These are phyloP conservation scores for Trichoderma reesei DNA, from an alignment of 495 filamentous ascomycete species.

Conservation along the genomic window DNA sequence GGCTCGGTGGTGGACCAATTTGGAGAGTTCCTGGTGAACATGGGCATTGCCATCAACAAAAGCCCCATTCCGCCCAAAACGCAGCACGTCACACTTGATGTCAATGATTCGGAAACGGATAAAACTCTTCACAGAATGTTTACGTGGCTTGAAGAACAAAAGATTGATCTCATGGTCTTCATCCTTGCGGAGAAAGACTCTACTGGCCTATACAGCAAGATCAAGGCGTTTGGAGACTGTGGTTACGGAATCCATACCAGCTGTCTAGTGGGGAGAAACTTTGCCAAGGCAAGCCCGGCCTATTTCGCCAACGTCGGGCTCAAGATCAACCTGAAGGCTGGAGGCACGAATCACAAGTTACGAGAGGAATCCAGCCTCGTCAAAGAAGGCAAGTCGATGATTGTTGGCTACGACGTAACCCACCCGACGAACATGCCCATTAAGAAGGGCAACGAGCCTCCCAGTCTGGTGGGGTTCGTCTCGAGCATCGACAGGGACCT, in stretches of 20 bases:
- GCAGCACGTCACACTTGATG: no score
- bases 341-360: slow-evolving; percentile 66
- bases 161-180: slow-evolving; percentile 49
- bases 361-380: slow-evolving; percentile 42
- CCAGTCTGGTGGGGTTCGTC: slow-evolving; percentile 69
- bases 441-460: slow-evolving; percentile 58
- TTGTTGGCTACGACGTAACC: slow-evolving; percentile 72
- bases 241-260: slow-evolving; percentile 55
- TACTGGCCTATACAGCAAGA: slow-evolving; percentile 49
- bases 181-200: slow-evolving; percentile 43
- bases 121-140: slow-evolving; percentile 14
- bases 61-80: background rate
- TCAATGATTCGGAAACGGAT: background rate
- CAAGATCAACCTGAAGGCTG: slow-evolving; percentile 81
- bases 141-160: slow-evolving; percentile 12
- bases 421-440: slow-evolving; percentile 57
- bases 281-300: slow-evolving; percentile 33
- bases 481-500: slow-evolving; percentile 54
- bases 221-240: slow-evolving; percentile 62
- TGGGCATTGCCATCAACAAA: slow-evolving; percentile 6
- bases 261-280: slow-evolving; percentile 45
- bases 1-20: background rate
- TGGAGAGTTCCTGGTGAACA: background rate
- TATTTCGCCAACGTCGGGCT: slow-evolving; percentile 68
- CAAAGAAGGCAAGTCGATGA: slow-evolving; percentile 50